Evolutionary conservation across 371 early-diverging fungal species (phyloP), one percentile per base, ranked within the genome.

Genomic region (Syncephalis fuscata): DNA sequence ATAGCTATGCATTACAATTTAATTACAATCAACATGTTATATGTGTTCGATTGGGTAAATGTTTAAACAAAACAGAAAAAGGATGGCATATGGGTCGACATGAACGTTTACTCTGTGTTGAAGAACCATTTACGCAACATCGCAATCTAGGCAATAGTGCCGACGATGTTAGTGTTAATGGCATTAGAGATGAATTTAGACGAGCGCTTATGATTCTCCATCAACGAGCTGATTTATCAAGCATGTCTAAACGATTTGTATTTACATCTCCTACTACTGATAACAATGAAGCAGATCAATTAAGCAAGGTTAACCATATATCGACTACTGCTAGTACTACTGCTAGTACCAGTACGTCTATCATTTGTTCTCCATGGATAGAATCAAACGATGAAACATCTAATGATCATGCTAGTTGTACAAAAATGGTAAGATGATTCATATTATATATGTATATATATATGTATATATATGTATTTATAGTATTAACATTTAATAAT

Each of bases 101-200:
- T 44, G 74, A 70, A 47, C 60, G 71, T 46, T 65, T 79, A 37
- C 63, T 91, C 16, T 86, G 91, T 57, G 74, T 91, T n/a, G 92
- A 93, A 55, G 90, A 90, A 56, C 91, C 91, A 1, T 85, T 93
- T 55, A 78, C 81, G 52, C 73, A 78, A 0, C 62, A 72, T 38
- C 69, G 90, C 37, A 93, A 93, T 51, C 65, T 93, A 2, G 91
- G 87, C 0, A 90, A 93, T 52, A 82, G 85, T 14, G 89, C 88
- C 1, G 89, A 91, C 61, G 69, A 62, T 26, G 63, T 71, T 0
- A 76, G 83, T 11, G 80, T 88, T 0, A 65, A 66, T 25, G 91
- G 90, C 0, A 54, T 93, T 43, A 60, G 73, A 37, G 52, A 61
- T 14, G 93, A 93, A 59, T 83, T 89, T 55, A 64, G 72, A 44